phyloP scores from a whole-genome alignment of 768 basidiomycete genomes.

The Wakefieldia striispora region DNA sequence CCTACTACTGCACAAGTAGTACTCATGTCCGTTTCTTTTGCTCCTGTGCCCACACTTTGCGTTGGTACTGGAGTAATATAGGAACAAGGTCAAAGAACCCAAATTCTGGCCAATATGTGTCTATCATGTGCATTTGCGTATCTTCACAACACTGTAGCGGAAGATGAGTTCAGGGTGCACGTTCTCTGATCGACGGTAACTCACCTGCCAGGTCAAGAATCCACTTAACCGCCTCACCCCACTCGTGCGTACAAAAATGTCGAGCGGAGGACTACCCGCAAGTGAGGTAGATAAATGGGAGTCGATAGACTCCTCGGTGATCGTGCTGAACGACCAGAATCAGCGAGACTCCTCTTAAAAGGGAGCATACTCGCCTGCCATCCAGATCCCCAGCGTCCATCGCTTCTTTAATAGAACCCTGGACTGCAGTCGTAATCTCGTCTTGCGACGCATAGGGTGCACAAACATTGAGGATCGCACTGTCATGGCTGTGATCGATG shows the following conservation, averaged over 20 bases:
- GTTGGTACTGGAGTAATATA: conserved; percentile 85
- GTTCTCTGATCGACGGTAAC: conserved; percentile 18
- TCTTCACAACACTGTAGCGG: conserved; percentile 69
- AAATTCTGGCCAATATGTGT: conserved; percentile 92
- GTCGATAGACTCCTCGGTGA: conserved; percentile 70
- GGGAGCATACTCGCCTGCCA: conserved; percentile 17
- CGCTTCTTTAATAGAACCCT: conserved; percentile 31
- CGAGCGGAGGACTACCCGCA: conserved; percentile 74
- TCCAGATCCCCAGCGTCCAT: conserved; percentile 32
- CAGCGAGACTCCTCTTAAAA: no score
- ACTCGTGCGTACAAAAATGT: conserved; percentile 88
- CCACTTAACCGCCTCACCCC: conserved; percentile 68
- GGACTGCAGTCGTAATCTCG: conserved; percentile 82
- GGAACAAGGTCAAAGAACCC: conserved; percentile 84
- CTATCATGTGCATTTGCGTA: conserved; percentile 84
- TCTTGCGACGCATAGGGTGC: conserved; percentile 92
- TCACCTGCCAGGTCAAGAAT: conserved; percentile 94
- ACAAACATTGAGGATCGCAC: conserved; percentile 87
- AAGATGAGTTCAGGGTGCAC: neutral
- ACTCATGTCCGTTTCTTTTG: neutral
- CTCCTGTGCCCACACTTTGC: conserved; percentile 53
- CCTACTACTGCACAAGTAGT: neutral
- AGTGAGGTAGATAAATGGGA: conserved; percentile 62
- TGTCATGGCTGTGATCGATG: conserved; percentile 28
- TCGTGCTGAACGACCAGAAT: conserved; percentile 30